These are phyloP conservation scores for Mortierella sp. DNA, from an alignment of 371 early-diverging fungal species.

Conservation along the genomic window DNA sequence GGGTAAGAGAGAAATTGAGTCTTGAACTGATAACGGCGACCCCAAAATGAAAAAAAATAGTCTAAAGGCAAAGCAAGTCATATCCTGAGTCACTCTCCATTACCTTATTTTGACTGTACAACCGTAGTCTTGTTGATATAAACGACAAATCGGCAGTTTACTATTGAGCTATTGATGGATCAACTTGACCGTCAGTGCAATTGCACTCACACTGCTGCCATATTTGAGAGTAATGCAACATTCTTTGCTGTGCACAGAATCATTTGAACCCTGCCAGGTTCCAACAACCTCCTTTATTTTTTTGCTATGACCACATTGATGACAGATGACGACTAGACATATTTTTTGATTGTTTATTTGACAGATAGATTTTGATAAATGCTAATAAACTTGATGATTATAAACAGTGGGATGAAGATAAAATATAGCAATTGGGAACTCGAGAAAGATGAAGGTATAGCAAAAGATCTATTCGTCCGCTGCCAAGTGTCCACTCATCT, in stretches of 20 bases:
- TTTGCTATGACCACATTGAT: neutral
- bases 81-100: constrained; percentile 18
- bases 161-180: neutral
- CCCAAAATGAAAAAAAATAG: neutral
- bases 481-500: constrained; percentile 54
- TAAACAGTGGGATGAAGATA: too few species aligned
- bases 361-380: too few species aligned
- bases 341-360: neutral
- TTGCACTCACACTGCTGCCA: too few species aligned
- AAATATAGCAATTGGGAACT: neutral
- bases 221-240: neutral
- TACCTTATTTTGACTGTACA: neutral
- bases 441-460: neutral
- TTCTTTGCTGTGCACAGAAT: neutral
- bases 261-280: neutral
- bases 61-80: constrained; percentile 2
- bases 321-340: neutral
- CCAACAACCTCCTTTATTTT: neutral
- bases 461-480: constrained; percentile 9
- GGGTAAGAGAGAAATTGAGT: neutral
- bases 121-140: neutral
- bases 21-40: neutral
- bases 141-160: constrained; percentile 22
- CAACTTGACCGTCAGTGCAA: neutral
- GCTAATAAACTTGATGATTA: too few species aligned